Evolutionary conservation across 2,329 filamentous ascomycete species (phyloP).

Genomic region (Epichloe elymi): DNA sequence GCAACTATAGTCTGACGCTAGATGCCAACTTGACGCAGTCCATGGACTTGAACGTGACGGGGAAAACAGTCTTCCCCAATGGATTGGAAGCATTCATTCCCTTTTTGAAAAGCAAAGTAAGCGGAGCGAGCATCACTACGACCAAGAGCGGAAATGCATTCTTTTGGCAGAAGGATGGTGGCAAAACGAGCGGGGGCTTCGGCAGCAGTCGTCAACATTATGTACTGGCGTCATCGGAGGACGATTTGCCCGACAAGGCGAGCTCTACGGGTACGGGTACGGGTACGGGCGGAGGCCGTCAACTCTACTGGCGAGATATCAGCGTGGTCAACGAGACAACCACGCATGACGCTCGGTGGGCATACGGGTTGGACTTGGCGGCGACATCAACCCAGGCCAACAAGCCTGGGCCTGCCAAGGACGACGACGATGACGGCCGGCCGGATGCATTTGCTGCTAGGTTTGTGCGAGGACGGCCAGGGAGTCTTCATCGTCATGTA

Average conservation of each 20-base stretch:
- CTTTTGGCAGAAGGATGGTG: constrained; percentile 35
- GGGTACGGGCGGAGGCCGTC: constrained; percentile 12
- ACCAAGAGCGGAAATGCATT: constrained; percentile 43
- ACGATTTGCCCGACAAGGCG: not conserved
- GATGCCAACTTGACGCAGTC: constrained; percentile 27
- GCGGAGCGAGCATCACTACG: constrained; percentile 28
- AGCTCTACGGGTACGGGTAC: not conserved
- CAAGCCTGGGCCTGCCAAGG: not conserved
- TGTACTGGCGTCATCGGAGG: constrained; percentile 25
- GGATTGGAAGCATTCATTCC: constrained; percentile 43
- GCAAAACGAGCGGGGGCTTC: constrained; percentile 33
- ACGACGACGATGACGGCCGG: not conserved
- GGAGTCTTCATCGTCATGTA: too few relatives aligned
- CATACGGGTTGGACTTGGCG: not conserved
- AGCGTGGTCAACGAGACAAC: constrained; percentile 40
- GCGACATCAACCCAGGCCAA: not conserved
- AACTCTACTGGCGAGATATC: constrained; percentile 45
- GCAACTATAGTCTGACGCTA: constrained; percentile 10
- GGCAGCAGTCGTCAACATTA: constrained; percentile 46
- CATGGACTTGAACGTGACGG: constrained; percentile 23
- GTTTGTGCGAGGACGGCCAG: not conserved
- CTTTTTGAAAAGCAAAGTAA: constrained; percentile 11
- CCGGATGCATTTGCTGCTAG: not conserved
- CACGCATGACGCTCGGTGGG: constrained; percentile 30
- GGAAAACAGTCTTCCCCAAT: constrained; percentile 37